phyloP scores from a whole-genome alignment of 139 green algal species.

The Coelastrella sp. region DNA sequence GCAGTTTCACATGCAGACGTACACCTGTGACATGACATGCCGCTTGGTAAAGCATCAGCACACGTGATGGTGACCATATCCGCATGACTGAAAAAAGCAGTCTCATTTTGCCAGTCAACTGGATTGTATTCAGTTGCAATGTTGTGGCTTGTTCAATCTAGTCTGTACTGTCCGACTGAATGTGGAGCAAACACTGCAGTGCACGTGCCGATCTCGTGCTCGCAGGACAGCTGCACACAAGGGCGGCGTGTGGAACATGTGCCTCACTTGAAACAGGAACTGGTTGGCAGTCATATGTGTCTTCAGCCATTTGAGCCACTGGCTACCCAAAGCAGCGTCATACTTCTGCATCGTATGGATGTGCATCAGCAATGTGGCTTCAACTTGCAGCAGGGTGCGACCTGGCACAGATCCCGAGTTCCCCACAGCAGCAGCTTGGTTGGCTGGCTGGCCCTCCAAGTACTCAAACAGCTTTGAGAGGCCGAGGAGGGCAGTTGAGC shows the following conservation, averaged over 20 bases:
- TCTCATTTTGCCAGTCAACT: too few relatives aligned
- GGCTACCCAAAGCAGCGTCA: constrained; percentile 42
- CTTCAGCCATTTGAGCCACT: constrained; percentile 30
- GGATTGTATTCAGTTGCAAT: too few relatives aligned
- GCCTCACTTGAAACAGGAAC: constrained; percentile 38
- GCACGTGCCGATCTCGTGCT: background rate
- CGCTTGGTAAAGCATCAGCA: too few relatives aligned
- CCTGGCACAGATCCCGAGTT: background rate
- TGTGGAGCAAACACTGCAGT: background rate
- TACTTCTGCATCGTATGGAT: constrained; percentile 53
- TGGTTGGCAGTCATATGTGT: background rate
- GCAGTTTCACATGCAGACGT: too few relatives aligned
- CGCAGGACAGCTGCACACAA: background rate
- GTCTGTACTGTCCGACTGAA: background rate
- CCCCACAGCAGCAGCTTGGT: background rate
- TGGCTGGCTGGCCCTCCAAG: constrained; percentile 27
- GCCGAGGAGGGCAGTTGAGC: background rate
- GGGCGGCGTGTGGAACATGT: background rate
- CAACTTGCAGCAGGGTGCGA: constrained; percentile 42
- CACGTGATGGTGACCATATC: too few relatives aligned
- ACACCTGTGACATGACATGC: too few relatives aligned
- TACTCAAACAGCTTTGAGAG: constrained; percentile 44
- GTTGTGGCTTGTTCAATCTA: too few relatives aligned
- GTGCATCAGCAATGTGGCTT: constrained; percentile 55
- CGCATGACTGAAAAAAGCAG: too few relatives aligned